These are phyloP conservation scores for Penicillium sp. DNA, from an alignment of 2,329 filamentous ascomycete genomes.

Conservation along the genomic window DNA sequence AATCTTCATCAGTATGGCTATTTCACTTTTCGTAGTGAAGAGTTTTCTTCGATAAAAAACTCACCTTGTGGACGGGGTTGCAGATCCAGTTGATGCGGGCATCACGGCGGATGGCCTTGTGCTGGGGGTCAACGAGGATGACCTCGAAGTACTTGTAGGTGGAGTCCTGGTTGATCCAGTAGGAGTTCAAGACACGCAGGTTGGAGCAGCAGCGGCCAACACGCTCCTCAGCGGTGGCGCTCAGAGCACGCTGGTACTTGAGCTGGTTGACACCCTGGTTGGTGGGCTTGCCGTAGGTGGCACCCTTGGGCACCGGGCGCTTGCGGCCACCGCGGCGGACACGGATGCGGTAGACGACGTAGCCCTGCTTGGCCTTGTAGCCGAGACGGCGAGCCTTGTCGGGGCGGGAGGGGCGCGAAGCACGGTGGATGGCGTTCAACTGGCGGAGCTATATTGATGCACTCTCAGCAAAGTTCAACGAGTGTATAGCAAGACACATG, in stretches of 20 bases:
- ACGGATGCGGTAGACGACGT: constrained; percentile 99
- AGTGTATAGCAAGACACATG: constrained; percentile 81
- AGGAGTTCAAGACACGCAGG: constrained; percentile 98
- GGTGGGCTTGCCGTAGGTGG: constrained; percentile 99
- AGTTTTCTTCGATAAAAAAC: constrained; percentile 9
- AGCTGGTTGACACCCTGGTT: constrained; percentile 99
- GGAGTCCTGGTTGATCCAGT: constrained; percentile 99
- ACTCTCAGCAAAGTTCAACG: constrained; percentile 99
- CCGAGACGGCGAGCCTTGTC: constrained; percentile 99
- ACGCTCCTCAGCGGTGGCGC: constrained; percentile 98
- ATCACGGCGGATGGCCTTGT: constrained; percentile 99
- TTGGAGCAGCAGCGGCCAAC: constrained; percentile 98
- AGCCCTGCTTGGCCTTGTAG: constrained; percentile 99
- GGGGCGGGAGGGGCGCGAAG: constrained; percentile 93
- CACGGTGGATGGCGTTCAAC: constrained; percentile 99
- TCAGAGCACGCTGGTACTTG: constrained; percentile 99
- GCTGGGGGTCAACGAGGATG: constrained; percentile 98
- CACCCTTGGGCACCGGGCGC: constrained; percentile 93
- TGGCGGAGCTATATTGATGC: constrained; percentile 99
- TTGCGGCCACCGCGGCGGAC: constrained; percentile 99
- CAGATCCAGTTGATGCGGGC: constrained; percentile 99
- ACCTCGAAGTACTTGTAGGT: constrained; percentile 99
- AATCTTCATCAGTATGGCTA: constrained; percentile 20
- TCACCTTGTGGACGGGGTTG: constrained; percentile 92
- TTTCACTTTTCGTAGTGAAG: not conserved